Evolutionary conservation across 345 rosid genomes (phyloP).

Genomic region (Viola odorata): DNA sequence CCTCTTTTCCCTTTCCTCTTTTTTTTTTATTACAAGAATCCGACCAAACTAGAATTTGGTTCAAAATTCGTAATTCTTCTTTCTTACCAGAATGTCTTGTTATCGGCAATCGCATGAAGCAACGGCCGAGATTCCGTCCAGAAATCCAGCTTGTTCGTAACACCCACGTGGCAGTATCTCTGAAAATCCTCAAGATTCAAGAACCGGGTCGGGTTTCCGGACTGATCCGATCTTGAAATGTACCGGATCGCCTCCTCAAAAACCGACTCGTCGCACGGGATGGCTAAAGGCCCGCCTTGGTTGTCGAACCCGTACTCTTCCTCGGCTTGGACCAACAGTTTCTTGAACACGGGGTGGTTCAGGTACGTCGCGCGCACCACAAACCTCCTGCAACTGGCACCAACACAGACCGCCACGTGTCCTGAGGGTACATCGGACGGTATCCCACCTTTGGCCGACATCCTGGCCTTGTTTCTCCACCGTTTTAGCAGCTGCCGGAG

Average conservation of each 20-base stretch:
- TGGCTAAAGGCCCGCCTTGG: slow-evolving; percentile 64
- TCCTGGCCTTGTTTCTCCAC: slow-evolving; percentile 84
- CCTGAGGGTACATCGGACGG: slow-evolving; percentile 93
- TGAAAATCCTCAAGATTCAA: slow-evolving; percentile 52
- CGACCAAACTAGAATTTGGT: too few relatives aligned
- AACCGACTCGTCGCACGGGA: slow-evolving; percentile 83
- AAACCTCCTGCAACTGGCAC: slow-evolving; percentile 54
- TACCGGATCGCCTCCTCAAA: slow-evolving; percentile 73
- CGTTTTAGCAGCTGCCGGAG: slow-evolving; percentile 78
- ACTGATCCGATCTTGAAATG: slow-evolving; percentile 54
- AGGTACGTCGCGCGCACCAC: slow-evolving; percentile 83
- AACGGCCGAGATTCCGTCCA: slow-evolving; percentile 78
- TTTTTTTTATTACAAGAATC: not conserved
- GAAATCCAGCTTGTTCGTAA: slow-evolving; percentile 39
- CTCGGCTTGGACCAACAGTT: slow-evolving; percentile 65
- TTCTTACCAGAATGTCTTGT: slow-evolving; percentile 38
- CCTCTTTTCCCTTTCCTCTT: not conserved
- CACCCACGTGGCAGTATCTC: slow-evolving; percentile 49
- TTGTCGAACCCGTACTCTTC: slow-evolving; percentile 80
- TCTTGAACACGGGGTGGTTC: slow-evolving; percentile 78
- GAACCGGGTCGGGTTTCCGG: slow-evolving; percentile 40
- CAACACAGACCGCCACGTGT: slow-evolving; percentile 83
- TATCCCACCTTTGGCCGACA: slow-evolving; percentile 40
- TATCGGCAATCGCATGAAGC: slow-evolving; percentile 50
- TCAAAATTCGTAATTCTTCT: not conserved